These are phyloP conservation scores for Vigna angularis DNA, from an alignment of 306 rosid species.

Conservation along the genomic window DNA sequence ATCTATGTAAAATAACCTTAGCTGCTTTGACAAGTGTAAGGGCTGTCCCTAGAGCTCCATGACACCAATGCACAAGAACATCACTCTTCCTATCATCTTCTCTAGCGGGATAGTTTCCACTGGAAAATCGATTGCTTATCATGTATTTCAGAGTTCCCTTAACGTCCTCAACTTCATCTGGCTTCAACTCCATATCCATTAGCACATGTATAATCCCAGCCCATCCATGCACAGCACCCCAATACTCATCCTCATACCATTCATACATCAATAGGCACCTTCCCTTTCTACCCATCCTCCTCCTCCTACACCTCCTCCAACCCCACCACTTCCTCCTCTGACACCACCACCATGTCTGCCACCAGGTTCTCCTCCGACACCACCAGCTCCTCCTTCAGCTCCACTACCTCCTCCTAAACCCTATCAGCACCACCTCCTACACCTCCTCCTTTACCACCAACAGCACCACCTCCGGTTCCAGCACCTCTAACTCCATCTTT, in stretches of 20 bases:
- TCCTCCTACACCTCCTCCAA: neutral
- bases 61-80: conserved; percentile 84
- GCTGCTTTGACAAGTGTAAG: conserved; percentile 85
- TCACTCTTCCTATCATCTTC: conserved; percentile 66
- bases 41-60: conserved; percentile 83
- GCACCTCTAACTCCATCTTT: neutral
- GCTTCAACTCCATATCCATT: conserved; percentile 75
- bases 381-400: neutral
- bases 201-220: conserved; percentile 83
- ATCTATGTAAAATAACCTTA: conserved; percentile 50
- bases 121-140: conserved; percentile 58
- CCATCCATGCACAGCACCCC: conserved; percentile 90
- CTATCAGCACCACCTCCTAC: neutral
- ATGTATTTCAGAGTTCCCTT: conserved; percentile 73
- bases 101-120: conserved; percentile 73
- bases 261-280: conserved; percentile 73
- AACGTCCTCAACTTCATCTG: conserved; percentile 73
- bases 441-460: neutral
- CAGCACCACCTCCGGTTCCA: conserved; percentile 7
- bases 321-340: neutral
- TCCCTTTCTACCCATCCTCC: conserved; percentile 65
- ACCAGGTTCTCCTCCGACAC: neutral
- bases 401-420: neutral
- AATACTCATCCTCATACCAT: conserved; percentile 79
- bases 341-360: neutral